Evolutionary conservation across 257 asterid species (phyloP), one percentile per base, ranked within the genome.

Genomic region (Ballota nigra): DNA sequence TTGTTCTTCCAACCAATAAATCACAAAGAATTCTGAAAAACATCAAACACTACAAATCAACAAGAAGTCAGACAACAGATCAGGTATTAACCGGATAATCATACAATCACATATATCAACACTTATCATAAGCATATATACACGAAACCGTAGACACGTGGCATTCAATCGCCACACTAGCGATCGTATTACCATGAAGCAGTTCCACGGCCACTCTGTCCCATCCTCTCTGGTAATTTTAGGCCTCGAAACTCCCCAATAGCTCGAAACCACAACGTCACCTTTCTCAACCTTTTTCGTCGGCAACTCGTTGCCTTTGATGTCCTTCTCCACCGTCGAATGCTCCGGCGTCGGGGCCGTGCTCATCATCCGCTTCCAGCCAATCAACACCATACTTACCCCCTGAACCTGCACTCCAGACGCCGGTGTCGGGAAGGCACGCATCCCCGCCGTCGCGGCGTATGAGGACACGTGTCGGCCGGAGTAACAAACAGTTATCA

Each of bases 121-220:
- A 26, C 40, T 5, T 5, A 58, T 26, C 20, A 29, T 26, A 16
- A 16, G 23, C 3, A 41, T 11, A 41, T 41, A 41, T 49, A 6
- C 23, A 49, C 3, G 10, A 2, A 49, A 16, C 11, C 23, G 23
- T 49, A 49, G 56, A 38, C 5, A 58, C 64, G 56, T 31, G 15
- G 38, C 57, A 53, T n/a, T 29, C 47, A 66, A 71, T n/a, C 12
- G 53, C 22, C 45, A 64, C 22, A 56, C 43, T 68, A 12, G 55
- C 11, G 20, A 63, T 49, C 55, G 26, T 24, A 31, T 74, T 91
- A 92, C 98, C 98, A 87, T 92, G 83, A 92, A 92, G 69, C 97
- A 88, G 83, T 93, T 88, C 98, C 97, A 93, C 29, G 96, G 96
- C 98, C 97, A 88, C 55, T 85, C 91, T 4, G 96, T 78, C 36